These are phyloP conservation scores for Neonectria ditissima DNA, from an alignment of 2,329 filamentous ascomycete genomes.

Conservation along the genomic window DNA sequence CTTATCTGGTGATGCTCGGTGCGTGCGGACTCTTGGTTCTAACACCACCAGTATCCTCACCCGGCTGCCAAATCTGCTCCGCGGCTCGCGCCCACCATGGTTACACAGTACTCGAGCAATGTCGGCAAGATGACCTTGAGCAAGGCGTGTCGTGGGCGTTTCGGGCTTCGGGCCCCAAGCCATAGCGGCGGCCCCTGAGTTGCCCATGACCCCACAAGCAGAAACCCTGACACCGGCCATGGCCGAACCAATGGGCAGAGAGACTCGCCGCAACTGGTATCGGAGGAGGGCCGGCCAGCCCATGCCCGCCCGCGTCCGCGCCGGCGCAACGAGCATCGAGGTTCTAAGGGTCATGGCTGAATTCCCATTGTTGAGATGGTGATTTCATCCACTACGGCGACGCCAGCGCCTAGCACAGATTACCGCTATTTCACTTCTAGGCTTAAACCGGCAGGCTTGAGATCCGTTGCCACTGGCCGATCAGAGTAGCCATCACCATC, in stretches of 20 bases:
- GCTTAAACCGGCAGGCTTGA: not conserved
- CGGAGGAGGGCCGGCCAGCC: conserved; percentile 33
- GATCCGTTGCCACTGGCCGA: not conserved
- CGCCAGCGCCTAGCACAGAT: not conserved
- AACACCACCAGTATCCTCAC: conserved; percentile 2
- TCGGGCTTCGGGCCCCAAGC: not conserved
- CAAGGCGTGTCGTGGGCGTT: not conserved
- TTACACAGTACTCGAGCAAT: not conserved
- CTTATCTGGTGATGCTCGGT: too few relatives aligned
- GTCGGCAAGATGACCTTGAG: not conserved
- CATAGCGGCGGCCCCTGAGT: not conserved
- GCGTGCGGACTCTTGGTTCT: not conserved
- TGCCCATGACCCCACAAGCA: not conserved
- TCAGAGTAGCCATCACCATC: not conserved
- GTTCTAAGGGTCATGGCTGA: conserved; percentile 33
- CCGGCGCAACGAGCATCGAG: conserved; percentile 36
- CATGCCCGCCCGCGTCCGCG: conserved; percentile 28
- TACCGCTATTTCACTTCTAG: conserved; percentile 3
- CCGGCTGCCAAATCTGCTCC: not conserved
- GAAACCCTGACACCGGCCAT: conserved; percentile 13
- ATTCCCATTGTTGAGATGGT: conserved; percentile 41
- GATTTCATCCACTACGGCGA: conserved; percentile 29
- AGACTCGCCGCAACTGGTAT: conserved; percentile 23
- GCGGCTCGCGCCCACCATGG: conserved; percentile 8
- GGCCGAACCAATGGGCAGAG: conserved; percentile 28